Evolutionary conservation across 23 red algal species (phyloP), one percentile per base, ranked within the genome.

Genomic region (Agarophyton chilense): DNA sequence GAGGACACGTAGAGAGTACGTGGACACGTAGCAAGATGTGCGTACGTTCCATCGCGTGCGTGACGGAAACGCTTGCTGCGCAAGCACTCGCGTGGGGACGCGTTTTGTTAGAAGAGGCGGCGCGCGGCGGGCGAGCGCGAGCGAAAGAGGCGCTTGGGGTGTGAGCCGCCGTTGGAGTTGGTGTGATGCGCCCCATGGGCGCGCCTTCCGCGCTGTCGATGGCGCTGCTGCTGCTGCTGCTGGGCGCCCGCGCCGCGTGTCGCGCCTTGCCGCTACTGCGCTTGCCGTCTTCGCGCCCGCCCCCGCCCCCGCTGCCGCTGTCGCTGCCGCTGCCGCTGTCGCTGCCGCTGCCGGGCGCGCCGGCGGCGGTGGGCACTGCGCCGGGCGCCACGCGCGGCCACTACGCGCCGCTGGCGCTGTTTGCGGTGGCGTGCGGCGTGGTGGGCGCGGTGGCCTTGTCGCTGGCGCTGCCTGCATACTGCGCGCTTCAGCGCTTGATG

Each of bases 391-490:
- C 47, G 68, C 39, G n/a, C n/a, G n/a, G n/a, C n/a, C n/a, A 74
- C 41, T 74, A 74, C 41, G 47, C 68, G 22, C 40, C 68, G 40
- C 41, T 74, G 16, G 43, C 40, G 40, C n/a, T 74, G 41, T 74
- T 74, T 18, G n/a, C 24, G 40, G 19, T 49, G 39, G 29, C 68
- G 40, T 43, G 38, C n/a, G 38, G 24, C 1, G 43, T 74, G 16
- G 36, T 74, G 6, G 13, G 21, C 21, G 33, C 47, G 68, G 68
- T 43, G 25, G 47, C 19, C 2, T 11, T 74, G 68, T 26, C 47
- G 24, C 21, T 74, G 21, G 68, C 68, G 41, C 41, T 74, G 41
- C 68, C 68, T 21, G 47, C 47, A 39, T 74, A 74, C 68, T 7
- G 45, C 4, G 68, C 39, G 10, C 39, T 74, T 13, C 68, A 74